Evolutionary conservation across 1,139 yeast species (phyloP).

Genomic region (Scheffersomyces titani): DNA sequence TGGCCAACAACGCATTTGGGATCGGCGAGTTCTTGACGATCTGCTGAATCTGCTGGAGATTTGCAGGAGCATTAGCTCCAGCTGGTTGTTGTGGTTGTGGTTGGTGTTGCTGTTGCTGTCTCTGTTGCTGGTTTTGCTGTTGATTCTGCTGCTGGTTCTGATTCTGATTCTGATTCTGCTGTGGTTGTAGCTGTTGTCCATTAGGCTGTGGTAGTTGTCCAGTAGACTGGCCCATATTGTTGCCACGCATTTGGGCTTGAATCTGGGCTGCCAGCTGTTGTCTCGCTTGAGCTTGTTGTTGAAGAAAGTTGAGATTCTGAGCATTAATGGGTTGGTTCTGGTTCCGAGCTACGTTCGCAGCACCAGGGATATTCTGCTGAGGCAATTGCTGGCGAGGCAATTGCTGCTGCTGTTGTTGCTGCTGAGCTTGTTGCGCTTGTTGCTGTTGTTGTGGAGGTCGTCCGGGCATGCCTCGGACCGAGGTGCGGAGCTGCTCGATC

Average conservation of each 20-base stretch:
- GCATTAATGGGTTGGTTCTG: slow-evolving; percentile 15
- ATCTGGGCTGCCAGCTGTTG: slow-evolving; percentile 44
- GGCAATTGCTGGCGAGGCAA: slow-evolving; percentile 31
- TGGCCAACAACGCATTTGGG: slow-evolving; percentile 69
- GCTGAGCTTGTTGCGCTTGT: slow-evolving; percentile 11
- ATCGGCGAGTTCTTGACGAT: slow-evolving; percentile 59
- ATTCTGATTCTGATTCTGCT: slow-evolving; percentile 6
- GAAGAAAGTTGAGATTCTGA: slow-evolving; percentile 33
- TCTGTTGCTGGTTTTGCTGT: slow-evolving; percentile 9
- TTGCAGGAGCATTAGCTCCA: slow-evolving; percentile 5
- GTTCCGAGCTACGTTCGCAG: slow-evolving; percentile 2
- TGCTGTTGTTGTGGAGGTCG: slow-evolving; percentile 3
- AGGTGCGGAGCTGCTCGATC: slow-evolving; percentile 36
- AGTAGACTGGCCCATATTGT: slow-evolving; percentile 5
- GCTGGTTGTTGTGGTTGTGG: slow-evolving; percentile 3
- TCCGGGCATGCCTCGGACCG: slow-evolving; percentile 20
- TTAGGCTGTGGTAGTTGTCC: slow-evolving; percentile 1
- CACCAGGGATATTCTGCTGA: slow-evolving; percentile 10
- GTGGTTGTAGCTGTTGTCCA: slow-evolving; percentile 4
- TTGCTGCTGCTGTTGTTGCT: slow-evolving; percentile 21
- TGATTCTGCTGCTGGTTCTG: slow-evolving; percentile 7
- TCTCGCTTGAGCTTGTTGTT: slow-evolving; percentile 54
- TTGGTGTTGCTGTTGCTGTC: slow-evolving; percentile 9
- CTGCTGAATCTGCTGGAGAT: slow-evolving; percentile 34
- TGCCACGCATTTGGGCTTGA: slow-evolving; percentile 29